Conservation (phyloP, 148 eudicot genomes). For the Dianthus caryophyllus region DNA sequence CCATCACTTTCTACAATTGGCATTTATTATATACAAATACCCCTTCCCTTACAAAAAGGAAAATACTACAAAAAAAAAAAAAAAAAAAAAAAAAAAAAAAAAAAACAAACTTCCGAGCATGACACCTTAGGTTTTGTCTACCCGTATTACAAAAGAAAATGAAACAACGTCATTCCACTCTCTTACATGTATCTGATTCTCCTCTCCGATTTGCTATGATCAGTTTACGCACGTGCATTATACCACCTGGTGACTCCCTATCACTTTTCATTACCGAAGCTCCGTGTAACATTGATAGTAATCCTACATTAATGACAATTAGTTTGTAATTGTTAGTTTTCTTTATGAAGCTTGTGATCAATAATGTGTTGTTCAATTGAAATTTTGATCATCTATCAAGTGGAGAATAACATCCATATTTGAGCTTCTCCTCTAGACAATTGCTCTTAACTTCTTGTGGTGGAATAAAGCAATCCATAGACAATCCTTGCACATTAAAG, state of each 20-base stretch:
- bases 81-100: neutral
- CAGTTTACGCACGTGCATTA: too few species aligned
- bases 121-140: neutral
- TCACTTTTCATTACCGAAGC: too few species aligned
- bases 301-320: slow-evolving; percentile 18
- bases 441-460: slow-evolving; percentile 54
- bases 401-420: slow-evolving; percentile 17
- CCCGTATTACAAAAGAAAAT: too few species aligned
- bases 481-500: slow-evolving; percentile 77
- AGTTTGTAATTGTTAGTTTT: neutral
- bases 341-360: slow-evolving; percentile 18
- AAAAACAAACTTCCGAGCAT: neutral
- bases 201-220: too few species aligned
- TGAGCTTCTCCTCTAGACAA: slow-evolving; percentile 28
- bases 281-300: neutral
- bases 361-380: slow-evolving; percentile 1
- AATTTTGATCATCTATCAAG: slow-evolving; percentile 20
- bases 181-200: neutral
- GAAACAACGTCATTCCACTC: too few species aligned
- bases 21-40: slow-evolving; percentile 28
- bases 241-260: too few species aligned
- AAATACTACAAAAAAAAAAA: neutral
- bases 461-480: slow-evolving; percentile 76
- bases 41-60: neutral
- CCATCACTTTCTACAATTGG: slow-evolving; percentile 17